Base-by-base conservation (phyloP, 106 monocot species). In the Apostasia shenzhenica region DNA sequence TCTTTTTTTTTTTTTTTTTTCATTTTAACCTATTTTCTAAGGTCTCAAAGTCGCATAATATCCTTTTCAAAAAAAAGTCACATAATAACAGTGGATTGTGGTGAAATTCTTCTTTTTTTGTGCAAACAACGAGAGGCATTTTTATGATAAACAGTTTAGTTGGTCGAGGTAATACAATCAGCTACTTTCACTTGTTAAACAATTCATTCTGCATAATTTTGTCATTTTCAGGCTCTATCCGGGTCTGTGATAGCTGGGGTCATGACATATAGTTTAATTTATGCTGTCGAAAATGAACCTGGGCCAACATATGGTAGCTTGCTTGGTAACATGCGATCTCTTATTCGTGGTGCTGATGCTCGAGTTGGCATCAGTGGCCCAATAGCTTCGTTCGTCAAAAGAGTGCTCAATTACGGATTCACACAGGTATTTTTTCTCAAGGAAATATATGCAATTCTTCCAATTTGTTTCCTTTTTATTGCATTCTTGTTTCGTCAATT, bases 221-320 rank as follows among this genome's bases (percentile, higher is more conserved):
- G 44, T 63, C 13, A 42, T 56, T 41, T 66, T 66, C 79, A 91
- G 94, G 85, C 85, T 52, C 77, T 94, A 13, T 55, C 88, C 4
- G 66, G 79, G 2, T 46, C 44, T 38, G 70, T 73, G 11, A 63
- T 75, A 58, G 92, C 92, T 6, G 87, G 97, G 8, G 97, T 92
- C 9, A 97, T 92, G 92, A 92, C 89, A 6, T 92, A 80, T 77
- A 84, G 89, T 76, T 97, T 97, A 62, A 97, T 97, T 67, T 67
- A 77, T 68, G 89, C 92, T 3, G 55, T 92, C 6, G 86, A 85
- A 64, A 81, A 45, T 26, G 83, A 89, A 41, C 84, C 84, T 14
- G 84, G 82, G 51, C 59, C 63, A 4, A 97, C 89, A 13, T 92
- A 97, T 60, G 92, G 97, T 4, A 50, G 73, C 41, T 55, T 97